phyloP scores from a whole-genome alignment of 768 basidiomycete genomes.

The Lentinula raphanica region DNA sequence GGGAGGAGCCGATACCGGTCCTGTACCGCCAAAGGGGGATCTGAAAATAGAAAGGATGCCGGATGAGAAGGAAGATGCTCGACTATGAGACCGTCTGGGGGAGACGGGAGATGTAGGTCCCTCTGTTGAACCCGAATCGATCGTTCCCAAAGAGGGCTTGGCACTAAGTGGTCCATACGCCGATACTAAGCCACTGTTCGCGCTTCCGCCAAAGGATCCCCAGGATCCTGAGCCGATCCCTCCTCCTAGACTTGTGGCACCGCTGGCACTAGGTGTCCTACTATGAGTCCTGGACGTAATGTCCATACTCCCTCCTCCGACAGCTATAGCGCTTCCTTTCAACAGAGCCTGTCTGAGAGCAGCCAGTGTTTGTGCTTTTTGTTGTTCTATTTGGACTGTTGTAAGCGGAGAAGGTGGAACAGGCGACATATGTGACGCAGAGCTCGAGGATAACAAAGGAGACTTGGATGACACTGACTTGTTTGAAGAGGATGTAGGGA shows the following conservation, averaged over 20 bases:
- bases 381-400: constrained; percentile 28
- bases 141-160: constrained; percentile 9
- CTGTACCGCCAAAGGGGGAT: not conserved
- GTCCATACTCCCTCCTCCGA: constrained; percentile 80
- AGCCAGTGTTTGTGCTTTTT: constrained; percentile 41
- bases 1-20: not conserved
- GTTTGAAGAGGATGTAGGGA: not conserved
- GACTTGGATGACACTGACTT: constrained; percentile 20
- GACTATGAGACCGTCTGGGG: constrained; percentile 34
- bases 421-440: constrained; percentile 11
- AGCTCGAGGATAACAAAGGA: constrained; percentile 35
- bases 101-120: constrained; percentile 12
- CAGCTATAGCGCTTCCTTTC: constrained; percentile 35
- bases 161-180: constrained; percentile 14
- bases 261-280: constrained; percentile 1
- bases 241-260: not conserved
- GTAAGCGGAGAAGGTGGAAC: not conserved
- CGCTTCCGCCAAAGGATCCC: not conserved
- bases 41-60: constrained; percentile 34
- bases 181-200: not conserved
- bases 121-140: constrained; percentile 2
- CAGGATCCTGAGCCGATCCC: constrained; percentile 1
- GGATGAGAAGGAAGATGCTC: constrained; percentile 47
- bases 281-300: constrained; percentile 27
- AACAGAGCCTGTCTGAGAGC: constrained; percentile 46